Evolutionary conservation across 352 stramenopile species (phyloP), one percentile per base, ranked within the genome.

Genomic region (Pythium utonaiense): DNA sequence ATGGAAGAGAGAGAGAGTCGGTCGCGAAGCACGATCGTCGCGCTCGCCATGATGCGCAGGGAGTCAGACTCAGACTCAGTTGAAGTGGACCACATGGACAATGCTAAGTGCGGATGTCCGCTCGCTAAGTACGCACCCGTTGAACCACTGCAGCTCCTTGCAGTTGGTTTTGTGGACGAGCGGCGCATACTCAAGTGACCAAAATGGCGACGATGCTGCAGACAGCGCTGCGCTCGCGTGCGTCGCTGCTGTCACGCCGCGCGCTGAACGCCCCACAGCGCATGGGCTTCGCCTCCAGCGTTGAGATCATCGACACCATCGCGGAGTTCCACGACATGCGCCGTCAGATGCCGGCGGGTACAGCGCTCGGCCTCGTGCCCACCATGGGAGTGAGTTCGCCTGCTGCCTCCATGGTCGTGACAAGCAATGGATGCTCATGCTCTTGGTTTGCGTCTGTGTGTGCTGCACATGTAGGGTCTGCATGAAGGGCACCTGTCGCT

Each of bases 401-500:
- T 57, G 27, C 9, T 16, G 28, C 9, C 19, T 14, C 5, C 40
- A 25, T 6, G n/a, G 16, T 1, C 40, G 6, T 41, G 5, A 7
- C 40, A 47, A 27, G 40, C 6, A 4, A 7, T 21, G 3, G 40
- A 5, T 2, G 40, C 40, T 47, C 14, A 47, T 25, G 40, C 8
- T 19, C 17, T 47, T 10, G 7, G 7, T 13, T 8, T 21, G 7
- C 22, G 38, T 44, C 13, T 41, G 17, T 47, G 2, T 47, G 0
- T 47, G 19, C n/a, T 47, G 42, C 54, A 16, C 56, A 3, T n/a
- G 1, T 67, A 95, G 86, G 86, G 96, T 13, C 83, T 99, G 8
- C 98, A 99, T 74, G 91, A 94, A 50, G 98, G 95, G n/a, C 92
- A 98, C 70, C 60, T 98, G 64, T 89, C 83, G 47, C 77, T 98